These are phyloP conservation scores for Bretschneidera sinensis DNA, from an alignment of 345 rosid species.

Conservation along the genomic window DNA sequence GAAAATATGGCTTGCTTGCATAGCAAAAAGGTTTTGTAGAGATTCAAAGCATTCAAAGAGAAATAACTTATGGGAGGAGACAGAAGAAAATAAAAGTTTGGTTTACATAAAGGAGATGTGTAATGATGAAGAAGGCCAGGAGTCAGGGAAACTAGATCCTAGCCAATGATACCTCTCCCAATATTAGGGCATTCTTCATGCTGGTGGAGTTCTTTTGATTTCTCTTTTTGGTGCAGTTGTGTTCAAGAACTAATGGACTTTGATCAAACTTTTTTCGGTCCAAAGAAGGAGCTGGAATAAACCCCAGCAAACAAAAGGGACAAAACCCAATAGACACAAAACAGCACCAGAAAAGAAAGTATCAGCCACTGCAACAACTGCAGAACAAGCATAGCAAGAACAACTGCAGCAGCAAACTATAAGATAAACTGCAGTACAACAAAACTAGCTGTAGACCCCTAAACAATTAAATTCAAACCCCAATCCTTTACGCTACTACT, in stretches of 20 bases:
- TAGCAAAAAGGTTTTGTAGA: constrained; percentile 14
- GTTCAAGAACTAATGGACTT: constrained; percentile 23
- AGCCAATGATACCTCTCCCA: constrained; percentile 44
- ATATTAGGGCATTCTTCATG: constrained; percentile 39
- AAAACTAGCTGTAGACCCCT: no score
- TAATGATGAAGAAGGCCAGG: constrained; percentile 5
- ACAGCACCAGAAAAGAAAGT: no score
- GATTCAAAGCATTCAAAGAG: constrained; percentile 31
- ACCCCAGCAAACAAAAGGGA: no score
- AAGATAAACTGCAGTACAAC: no score
- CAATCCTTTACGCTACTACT: no score
- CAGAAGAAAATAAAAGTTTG: constrained; percentile 6
- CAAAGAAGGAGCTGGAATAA: no score
- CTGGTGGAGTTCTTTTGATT: constrained; percentile 16
- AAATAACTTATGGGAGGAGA: constrained; percentile 1
- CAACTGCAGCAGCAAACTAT: no score
- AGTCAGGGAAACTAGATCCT: constrained; percentile 17
- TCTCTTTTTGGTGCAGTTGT: constrained; percentile 11
- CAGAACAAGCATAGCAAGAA: no score
- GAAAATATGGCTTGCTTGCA: constrained; percentile 5
- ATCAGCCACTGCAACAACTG: neutral
- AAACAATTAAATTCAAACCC: no score
- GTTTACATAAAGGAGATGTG: constrained; percentile 22
- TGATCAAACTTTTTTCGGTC: constrained; percentile 16
- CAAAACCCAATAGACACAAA: no score